Conservation (phyloP, 441 rosid genomes). For the Isatis lusitanica region DNA sequence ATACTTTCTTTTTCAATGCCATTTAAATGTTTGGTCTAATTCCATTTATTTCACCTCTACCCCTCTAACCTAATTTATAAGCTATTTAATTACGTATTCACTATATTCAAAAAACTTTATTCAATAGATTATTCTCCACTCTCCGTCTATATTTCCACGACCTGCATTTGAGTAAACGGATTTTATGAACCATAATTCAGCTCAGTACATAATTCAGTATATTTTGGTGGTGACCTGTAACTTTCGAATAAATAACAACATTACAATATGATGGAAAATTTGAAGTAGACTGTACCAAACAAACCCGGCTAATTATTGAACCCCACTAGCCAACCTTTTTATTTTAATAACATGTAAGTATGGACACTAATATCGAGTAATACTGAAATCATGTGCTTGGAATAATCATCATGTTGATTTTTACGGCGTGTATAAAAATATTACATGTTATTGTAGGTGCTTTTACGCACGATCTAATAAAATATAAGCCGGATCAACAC, state of each 20-base stretch:
- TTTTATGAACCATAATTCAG: background rate
- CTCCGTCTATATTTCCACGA: background rate
- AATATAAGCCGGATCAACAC: slow-evolving; percentile 18
- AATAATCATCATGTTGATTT: slow-evolving; percentile 24
- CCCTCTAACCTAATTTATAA: slow-evolving; percentile 25
- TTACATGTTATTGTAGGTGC: slow-evolving; percentile 20
- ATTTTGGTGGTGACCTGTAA: background rate
- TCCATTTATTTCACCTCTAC: slow-evolving; percentile 33
- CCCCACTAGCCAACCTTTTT: slow-evolving; percentile 27
- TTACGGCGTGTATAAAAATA: slow-evolving; percentile 39
- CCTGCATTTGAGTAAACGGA: background rate
- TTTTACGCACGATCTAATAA: slow-evolving; percentile 36
- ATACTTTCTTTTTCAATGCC: slow-evolving; percentile 26
- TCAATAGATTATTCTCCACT: background rate
- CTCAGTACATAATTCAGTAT: background rate
- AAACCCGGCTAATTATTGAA: slow-evolving; percentile 32
- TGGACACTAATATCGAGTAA: slow-evolving; percentile 12
- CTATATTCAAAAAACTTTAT: background rate
- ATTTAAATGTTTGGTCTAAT: slow-evolving; percentile 20
- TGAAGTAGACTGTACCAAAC: slow-evolving; percentile 10
- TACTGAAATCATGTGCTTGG: slow-evolving; percentile 17
- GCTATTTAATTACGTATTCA: slow-evolving; percentile 17
- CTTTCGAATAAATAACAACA: slow-evolving; percentile 5
- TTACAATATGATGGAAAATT: background rate
- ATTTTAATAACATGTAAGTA: slow-evolving; percentile 16